phyloP scores from a whole-genome alignment of 768 basidiomycete genomes.

The Aureoboletus auriporus region DNA sequence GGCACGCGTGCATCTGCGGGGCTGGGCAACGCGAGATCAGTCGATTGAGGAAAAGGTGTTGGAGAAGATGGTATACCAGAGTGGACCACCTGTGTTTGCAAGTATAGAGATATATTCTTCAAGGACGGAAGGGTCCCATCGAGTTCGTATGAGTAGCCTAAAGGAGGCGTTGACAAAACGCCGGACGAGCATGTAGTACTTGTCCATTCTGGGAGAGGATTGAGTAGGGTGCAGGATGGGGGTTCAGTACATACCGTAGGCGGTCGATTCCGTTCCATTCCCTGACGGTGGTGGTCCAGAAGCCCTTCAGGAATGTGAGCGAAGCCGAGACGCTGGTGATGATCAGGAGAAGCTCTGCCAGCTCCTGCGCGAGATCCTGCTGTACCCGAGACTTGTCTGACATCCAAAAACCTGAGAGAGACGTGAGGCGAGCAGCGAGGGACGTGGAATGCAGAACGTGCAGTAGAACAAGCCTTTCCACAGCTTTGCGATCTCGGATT shows the following conservation, averaged over 20 bases:
- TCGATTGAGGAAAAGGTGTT: not conserved
- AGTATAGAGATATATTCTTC: slow-evolving; percentile 69
- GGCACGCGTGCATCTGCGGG: slow-evolving; percentile 72
- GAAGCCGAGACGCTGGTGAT: slow-evolving; percentile 58
- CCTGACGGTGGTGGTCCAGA: slow-evolving; percentile 86
- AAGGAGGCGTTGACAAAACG: slow-evolving; percentile 86
- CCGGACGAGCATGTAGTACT: slow-evolving; percentile 93
- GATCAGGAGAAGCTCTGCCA: slow-evolving; percentile 76
- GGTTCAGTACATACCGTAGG: slow-evolving; percentile 55
- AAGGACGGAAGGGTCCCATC: slow-evolving; percentile 61
- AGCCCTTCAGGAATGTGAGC: slow-evolving; percentile 77
- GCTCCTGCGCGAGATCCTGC: slow-evolving; percentile 81
- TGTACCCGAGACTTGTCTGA: slow-evolving; percentile 97
- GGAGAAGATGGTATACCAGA: slow-evolving; percentile 54
- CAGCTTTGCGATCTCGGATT: slow-evolving; percentile 81
- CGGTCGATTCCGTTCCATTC: slow-evolving; percentile 95
- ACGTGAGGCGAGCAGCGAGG: not conserved
- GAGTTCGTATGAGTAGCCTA: slow-evolving; percentile 62
- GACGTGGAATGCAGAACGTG: slow-evolving; percentile 32
- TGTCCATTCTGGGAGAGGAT: slow-evolving; percentile 70
- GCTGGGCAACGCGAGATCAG: slow-evolving; percentile 36
- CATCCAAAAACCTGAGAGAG: slow-evolving; percentile 90
- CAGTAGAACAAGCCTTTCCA: slow-evolving; percentile 99
- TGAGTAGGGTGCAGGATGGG: not conserved
- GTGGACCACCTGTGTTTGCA: slow-evolving; percentile 63